Percentiles rank a stretch among this genome's conserved stretches.
Conservation (phyloP, 2,329 filamentous ascomycete species). For the Xylariaceae sp. region DNA sequence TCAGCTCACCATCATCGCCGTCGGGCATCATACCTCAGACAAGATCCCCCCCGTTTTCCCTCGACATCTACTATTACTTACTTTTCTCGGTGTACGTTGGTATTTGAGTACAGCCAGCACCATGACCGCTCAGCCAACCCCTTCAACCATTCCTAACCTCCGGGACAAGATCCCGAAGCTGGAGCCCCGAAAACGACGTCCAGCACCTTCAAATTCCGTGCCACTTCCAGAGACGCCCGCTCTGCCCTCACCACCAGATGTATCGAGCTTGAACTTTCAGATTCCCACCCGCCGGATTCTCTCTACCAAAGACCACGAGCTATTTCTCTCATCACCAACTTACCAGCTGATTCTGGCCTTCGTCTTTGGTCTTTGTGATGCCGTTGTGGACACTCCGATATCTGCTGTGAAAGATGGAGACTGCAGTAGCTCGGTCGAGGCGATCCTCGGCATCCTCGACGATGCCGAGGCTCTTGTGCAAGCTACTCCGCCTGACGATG, state of each 20-base stretch:
- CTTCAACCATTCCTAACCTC: conserved; percentile 36
- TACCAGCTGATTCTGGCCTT: conserved; percentile 73
- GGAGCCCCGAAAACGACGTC: conserved; percentile 53
- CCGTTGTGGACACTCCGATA: conserved; percentile 63
- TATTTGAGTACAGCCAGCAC: not conserved
- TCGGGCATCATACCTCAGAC: too few species aligned
- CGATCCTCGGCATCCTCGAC: conserved; percentile 63
- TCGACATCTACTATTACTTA: too few species aligned
- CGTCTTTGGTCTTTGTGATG: conserved; percentile 78
- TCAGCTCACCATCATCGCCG: too few species aligned
- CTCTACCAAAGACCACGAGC: conserved; percentile 68
- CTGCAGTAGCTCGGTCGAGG: conserved; percentile 51
- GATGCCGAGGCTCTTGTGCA: conserved; percentile 60
- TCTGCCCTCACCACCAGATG: conserved; percentile 60
- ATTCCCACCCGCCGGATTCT: conserved; percentile 73
- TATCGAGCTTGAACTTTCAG: conserved; percentile 52
- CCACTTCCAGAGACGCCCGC: conserved; percentile 70
- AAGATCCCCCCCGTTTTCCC: too few species aligned
- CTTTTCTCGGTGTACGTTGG: too few species aligned
- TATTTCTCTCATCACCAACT: conserved; percentile 72
- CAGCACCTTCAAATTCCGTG: conserved; percentile 42
- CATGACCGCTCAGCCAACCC: conserved; percentile 17
- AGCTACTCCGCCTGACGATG: conserved; percentile 72
- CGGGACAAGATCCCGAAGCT: conserved; percentile 58
- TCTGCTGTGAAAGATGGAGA: conserved; percentile 51